Evolutionary conservation across 768 basidiomycete genomes (phyloP), one percentile per base, ranked within the genome.

Genomic region (Rhodosporidiobolus sp.): DNA sequence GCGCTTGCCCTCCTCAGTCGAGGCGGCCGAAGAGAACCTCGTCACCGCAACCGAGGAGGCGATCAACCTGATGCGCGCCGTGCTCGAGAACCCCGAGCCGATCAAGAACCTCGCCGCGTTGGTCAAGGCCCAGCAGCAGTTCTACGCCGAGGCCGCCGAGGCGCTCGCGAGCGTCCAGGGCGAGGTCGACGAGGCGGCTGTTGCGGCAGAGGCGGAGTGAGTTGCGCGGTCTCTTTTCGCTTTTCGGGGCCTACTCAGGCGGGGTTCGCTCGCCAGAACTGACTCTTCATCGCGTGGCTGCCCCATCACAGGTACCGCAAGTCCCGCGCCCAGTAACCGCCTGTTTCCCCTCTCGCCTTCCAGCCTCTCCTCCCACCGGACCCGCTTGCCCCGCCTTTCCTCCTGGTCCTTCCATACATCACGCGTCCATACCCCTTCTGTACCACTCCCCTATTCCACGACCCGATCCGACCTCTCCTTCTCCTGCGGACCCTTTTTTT

Each of bases 51-150:
- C 96, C 32, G 96, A 99, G 81, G 90, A 94, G 43, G 77, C 74
- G 30, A 78, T 79, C 76, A 78, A 73, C 70, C 70, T 80, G 20
- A 80, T 80, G 80, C 73, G 79, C 38, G 62, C 91, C n/a, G 95
- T 98, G 24, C 85, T 99, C 50, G 95, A 98, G 78, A 97, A 97
- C 82, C 96, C 96, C 50, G 95, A 97, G 82, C 92, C 96, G 7
- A 82, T 99, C 80, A 94, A 91, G 87, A 92, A 95, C 83, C 81
- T 98, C 67, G 92, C 93, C 72, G 89, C 91, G 80, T 88, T 99
- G 56, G 86, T 87, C 78, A 96, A 96, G 81, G 91, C 96, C 56
- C 94, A 92, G 83, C 77, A 83, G 63, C 78, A 79, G 76, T 83
- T 77, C 79, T 79, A 79, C 73, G 80, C 80, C 30, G 79, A 80